Evolutionary conservation across 2,329 filamentous ascomycete genomes (phyloP), one percentile per base, ranked within the genome.

Genomic region (Coniella vitis): DNA sequence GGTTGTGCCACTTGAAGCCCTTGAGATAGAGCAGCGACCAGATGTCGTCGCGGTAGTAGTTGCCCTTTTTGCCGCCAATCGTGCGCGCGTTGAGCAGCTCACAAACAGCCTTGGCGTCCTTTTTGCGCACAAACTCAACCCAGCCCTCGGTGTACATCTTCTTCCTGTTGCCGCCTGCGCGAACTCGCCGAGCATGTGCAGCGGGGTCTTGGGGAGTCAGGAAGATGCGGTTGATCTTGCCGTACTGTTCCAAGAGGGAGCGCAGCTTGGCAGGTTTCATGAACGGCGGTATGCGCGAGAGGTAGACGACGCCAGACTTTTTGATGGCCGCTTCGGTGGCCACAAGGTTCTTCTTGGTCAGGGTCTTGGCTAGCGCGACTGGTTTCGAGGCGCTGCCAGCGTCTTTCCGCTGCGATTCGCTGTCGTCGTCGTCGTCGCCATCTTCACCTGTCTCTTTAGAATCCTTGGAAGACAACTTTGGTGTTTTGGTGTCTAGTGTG

Each of bases 11-110:
- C 66, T 91, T 93, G 70, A 93, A 91, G 1, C 86, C 87, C 55
- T 80, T 84, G 54, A 94, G 69, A 61, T 94, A 94, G 53, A 86
- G 76, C 54, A 93, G 70, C 58, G 86, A 90, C 88, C 88, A 94
- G 38, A 94, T 76, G 63, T 94, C 88, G 63, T 94, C 88, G 58
- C 86, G 81, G 69, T 91, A 94, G 63, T 86, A 89, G 42, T 78
- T 79, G 12, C 87, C 78, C 69, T 94, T 94, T 69, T 90, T 90
- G 21, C 88, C 88, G 44, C 87, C 87, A 51, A 93, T 86, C 12
- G 78, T 87, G 54, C 78, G 79, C 37, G 85, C 84, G 61, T 94
- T 94, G 43, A 94, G 72, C 21, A 86, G 74, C 56, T 88, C 84
- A 43, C 83, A 86, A 0, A 80, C 84, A n/a, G 78, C 71, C 64